Percentiles rank a stretch among this genome's conserved stretches.
phyloP scores from a whole-genome alignment of 106 monocot genomes.

The Dioscorea alata region DNA sequence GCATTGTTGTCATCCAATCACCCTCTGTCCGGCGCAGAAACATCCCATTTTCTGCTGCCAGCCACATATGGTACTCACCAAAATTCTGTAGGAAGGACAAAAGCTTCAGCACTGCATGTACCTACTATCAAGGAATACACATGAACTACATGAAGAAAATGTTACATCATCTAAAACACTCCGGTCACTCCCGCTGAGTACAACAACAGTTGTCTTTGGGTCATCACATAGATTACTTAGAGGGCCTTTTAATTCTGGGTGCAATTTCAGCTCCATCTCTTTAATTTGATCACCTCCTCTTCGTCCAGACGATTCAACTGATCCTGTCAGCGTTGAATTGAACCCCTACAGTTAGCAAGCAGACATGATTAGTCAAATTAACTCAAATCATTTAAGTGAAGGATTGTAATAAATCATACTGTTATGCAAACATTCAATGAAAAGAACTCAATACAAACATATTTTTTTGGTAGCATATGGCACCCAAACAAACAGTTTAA shows the following conservation, averaged over 20 bases:
- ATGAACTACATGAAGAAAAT: neutral
- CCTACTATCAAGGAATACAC: too few species aligned
- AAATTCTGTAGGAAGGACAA: slow-evolving; percentile 56
- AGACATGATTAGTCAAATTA: too few species aligned
- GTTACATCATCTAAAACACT: slow-evolving; percentile 90
- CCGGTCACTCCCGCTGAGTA: slow-evolving; percentile 95
- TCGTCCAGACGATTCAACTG: slow-evolving; percentile 84
- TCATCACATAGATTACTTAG: slow-evolving; percentile 70
- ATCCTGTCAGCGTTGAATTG: slow-evolving; percentile 90
- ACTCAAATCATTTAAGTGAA: too few species aligned
- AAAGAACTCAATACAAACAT: too few species aligned
- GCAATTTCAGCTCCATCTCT: slow-evolving; percentile 98
- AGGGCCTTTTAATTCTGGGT: slow-evolving; percentile 81
- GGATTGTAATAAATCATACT: too few species aligned
- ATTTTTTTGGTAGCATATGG: too few species aligned
- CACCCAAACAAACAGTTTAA: too few species aligned
- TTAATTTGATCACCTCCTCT: slow-evolving; percentile 98
- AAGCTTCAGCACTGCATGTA: too few species aligned
- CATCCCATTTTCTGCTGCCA: slow-evolving; percentile 99
- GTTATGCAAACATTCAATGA: too few species aligned
- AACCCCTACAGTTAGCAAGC: slow-evolving; percentile 55
- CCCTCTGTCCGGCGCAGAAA: slow-evolving; percentile 83
- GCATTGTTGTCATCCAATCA: slow-evolving; percentile 99
- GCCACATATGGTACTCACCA: slow-evolving; percentile 94
- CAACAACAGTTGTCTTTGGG: slow-evolving; percentile 76